Evolutionary conservation across 495 filamentous ascomycete genomes (phyloP), one percentile per base, ranked within the genome.

Genomic region (Hypoxylon fuscum): DNA sequence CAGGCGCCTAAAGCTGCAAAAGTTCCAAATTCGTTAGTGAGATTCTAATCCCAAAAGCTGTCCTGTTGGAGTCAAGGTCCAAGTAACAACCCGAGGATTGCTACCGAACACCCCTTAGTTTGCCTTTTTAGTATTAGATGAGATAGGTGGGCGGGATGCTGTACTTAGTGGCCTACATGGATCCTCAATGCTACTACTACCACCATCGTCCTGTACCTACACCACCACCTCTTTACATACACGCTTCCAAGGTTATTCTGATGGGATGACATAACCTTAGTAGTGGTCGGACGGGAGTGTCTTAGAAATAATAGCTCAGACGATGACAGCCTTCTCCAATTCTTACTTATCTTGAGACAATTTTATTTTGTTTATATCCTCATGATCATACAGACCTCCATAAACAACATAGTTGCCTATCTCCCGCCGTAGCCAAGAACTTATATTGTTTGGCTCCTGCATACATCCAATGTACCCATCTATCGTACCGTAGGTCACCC

Each of bases 21-120:
- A 62, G 52, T 56, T 56, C 52, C 59, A 62, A 45, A 22, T n/a
- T 42, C 29, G 41, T 55, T 49, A 53, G 57, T 34, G 57, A 48
- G 31, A 27, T 20, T 43, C 18, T 25, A 46, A 41, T 42, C 43
- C 48, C 43, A 21, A 48, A 53, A 45, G 55, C 43, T 32, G 46
- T 29, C 22, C 22, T 22, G 37, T 53, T 62, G 57, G 48, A 53
- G 42, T 15, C 20, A 43, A 40, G 59, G 59, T 55, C 40, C 29
- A 37, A 62, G 51, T 45, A 15, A 55, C 44, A 50, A 50, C 44
- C 59, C 59, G 50, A 62, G 32, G 21, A 48, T 35, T 50, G 42
- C 44, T 49, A 55, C 34, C 58, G 44, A 62, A 29, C 11, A 50
- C 21, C 22, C 29, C 46, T 37, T 51, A 32, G 47, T 31, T 43